A percentile compares a stretch with the other conserved stretches of the same genome.
Evolutionary conservation across 345 rosid genomes (phyloP).

Genomic region (Tarenaya hassleriana): DNA sequence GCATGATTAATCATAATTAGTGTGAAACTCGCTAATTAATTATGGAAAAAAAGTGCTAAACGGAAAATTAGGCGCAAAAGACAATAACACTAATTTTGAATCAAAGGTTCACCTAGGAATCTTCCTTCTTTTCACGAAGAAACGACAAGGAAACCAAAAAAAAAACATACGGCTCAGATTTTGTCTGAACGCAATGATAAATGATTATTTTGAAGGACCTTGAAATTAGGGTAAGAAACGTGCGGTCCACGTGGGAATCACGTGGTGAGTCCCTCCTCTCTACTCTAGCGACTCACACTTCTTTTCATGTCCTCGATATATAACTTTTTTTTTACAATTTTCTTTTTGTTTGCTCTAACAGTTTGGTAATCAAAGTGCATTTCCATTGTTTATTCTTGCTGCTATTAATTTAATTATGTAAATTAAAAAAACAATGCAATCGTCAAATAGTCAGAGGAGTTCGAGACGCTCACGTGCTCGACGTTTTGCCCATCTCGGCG

Average conservation of each 20-base stretch:
- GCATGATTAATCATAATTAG: no score
- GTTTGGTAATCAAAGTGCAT: no score
- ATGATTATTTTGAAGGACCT: constrained; percentile 21
- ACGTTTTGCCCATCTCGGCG: no score
- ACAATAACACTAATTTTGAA: no score
- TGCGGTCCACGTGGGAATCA: constrained; percentile 45
- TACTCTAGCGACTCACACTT: constrained; percentile 31
- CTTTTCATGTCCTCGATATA: constrained; percentile 30
- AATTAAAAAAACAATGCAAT: no score
- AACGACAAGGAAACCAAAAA: constrained; percentile 29
- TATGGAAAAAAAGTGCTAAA: no score
- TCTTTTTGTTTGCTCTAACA: background rate
- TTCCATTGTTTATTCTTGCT: no score
- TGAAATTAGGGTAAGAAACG: constrained; percentile 31
- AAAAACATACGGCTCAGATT: constrained; percentile 36
- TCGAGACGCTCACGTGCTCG: no score
- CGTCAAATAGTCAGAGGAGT: no score
- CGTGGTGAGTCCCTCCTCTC: constrained; percentile 40
- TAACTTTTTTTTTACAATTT: background rate
- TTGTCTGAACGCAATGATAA: constrained; percentile 19
- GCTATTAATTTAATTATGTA: no score
- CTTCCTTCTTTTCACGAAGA: constrained; percentile 30
- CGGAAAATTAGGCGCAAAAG: no score
- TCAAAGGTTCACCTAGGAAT: constrained; percentile 14
- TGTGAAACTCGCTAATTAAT: no score